Evolutionary conservation across 805 yeast genomes (phyloP), one percentile per base, ranked within the genome.

Genomic region (Isabelozyma heimii): DNA sequence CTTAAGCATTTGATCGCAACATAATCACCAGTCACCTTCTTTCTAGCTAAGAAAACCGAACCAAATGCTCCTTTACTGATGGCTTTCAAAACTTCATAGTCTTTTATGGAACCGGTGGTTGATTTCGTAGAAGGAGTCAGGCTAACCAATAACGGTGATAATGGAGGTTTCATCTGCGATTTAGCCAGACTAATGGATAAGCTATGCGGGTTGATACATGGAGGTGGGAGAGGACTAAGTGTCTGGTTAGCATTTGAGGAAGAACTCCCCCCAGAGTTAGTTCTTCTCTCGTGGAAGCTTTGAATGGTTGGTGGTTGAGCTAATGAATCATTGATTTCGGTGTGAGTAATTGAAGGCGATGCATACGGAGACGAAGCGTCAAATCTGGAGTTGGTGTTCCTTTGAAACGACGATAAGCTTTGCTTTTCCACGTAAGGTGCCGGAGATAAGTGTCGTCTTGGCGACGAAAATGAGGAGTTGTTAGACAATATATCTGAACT

Each of bases 11-110:
- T 94, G 53, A 94, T 91, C 0, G 99, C 99, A 57, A 89, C 92
- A 65, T 91, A 88, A 53, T 95, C 99, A 4, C 97, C 97, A 0
- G 97, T 92, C 10, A 87, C 67, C 58, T 83, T 85, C 59, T 94
- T 80, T 54, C 85, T 83, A 0, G 97, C 91, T 8, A 94, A 74
- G 65, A 84, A 94, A 2, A 94, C 99, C 37, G 95, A 87, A 0
- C 99, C 99, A 75, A 91, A 94, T 0, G 99, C 99, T 40, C 99
- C 99, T 61, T 90, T 89, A 60, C 97, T 89, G 45, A 94, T 90
- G 0, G 99, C 97, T 63, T 91, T 90, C 48, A 94, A 73, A 28
- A 94, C 81, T 58, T 90, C 97, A 66, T 91, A 94, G 64, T 95
- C 98, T 50, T 79, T 81, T 28, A 92, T 90, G 2, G 89, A 84